Evolutionary conservation across 371 early-diverging fungal genomes (phyloP).

Genomic region (Apophysomyces elegans): DNA sequence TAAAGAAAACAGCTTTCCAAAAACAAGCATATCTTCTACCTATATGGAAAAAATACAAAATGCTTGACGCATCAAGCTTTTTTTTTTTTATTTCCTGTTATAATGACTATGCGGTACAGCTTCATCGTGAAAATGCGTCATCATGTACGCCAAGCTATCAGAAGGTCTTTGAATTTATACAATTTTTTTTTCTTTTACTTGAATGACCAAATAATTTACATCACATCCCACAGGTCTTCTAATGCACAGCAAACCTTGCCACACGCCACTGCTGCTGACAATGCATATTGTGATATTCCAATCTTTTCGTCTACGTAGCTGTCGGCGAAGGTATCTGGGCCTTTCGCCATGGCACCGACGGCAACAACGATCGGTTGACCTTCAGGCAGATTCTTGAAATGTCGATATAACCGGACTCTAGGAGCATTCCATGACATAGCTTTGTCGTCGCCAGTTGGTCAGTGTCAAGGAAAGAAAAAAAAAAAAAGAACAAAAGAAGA

Average conservation of each 20-base stretch:
- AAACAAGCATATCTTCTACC: no score
- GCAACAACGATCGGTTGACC: slow-evolving; percentile 85
- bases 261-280: slow-evolving; percentile 94
- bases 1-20: no score
- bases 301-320: slow-evolving; percentile 90
- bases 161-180: no score
- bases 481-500: no score
- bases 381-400: slow-evolving; percentile 70
- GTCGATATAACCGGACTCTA: slow-evolving; percentile 75
- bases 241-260: slow-evolving; percentile 87
- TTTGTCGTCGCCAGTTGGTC: slow-evolving; percentile 19
- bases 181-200: background rate
- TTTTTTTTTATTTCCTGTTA: no score
- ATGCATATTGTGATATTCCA: slow-evolving; percentile 86
- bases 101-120: no score
- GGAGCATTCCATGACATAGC: slow-evolving; percentile 93
- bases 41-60: no score
- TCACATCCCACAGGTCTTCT: slow-evolving; percentile 85
- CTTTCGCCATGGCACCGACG: slow-evolving; percentile 97
- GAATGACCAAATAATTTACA: slow-evolving; percentile 41
- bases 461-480: background rate
- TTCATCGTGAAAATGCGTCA: no score
- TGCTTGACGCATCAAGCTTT: no score
- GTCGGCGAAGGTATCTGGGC: slow-evolving; percentile 93
- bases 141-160: no score